phyloP scores from a whole-genome alignment of 2,329 filamentous ascomycete genomes.

The Ambrosiella beaveri region DNA sequence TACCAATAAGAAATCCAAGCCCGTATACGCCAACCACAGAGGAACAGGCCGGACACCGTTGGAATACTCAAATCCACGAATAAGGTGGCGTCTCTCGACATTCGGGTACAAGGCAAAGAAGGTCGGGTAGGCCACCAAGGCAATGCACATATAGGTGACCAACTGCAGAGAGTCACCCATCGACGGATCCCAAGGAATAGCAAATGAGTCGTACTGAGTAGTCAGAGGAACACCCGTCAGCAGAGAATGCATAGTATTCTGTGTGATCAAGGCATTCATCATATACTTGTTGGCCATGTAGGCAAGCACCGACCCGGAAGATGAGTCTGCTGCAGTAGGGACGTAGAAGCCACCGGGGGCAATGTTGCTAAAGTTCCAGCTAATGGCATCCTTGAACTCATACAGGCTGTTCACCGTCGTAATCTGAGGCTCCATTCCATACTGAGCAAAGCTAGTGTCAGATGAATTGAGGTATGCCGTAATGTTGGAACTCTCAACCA shows the following conservation, averaged over 20 bases:
- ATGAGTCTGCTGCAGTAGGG: slow-evolving; percentile 30
- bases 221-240: slow-evolving; percentile 51
- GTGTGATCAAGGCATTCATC: slow-evolving; percentile 40
- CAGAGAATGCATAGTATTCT: slow-evolving; percentile 49
- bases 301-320: slow-evolving; percentile 45
- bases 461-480: slow-evolving; percentile 6
- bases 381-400: slow-evolving; percentile 51
- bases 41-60: slow-evolving; percentile 73
- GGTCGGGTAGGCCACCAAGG: slow-evolving; percentile 60
- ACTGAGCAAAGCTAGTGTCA: slow-evolving; percentile 6
- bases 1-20: slow-evolving; percentile 65
- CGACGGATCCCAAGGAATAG: slow-evolving; percentile 50
- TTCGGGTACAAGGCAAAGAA: slow-evolving; percentile 84
- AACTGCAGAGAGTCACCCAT: slow-evolving; percentile 62
- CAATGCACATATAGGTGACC: slow-evolving; percentile 65
- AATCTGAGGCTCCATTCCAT: slow-evolving; percentile 4
- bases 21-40: slow-evolving; percentile 67
- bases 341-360: slow-evolving; percentile 70
- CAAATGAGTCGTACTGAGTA: slow-evolving; percentile 59
- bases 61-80: slow-evolving; percentile 75
- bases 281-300: slow-evolving; percentile 49
- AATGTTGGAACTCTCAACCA: slow-evolving; percentile 2
- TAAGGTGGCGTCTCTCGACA: slow-evolving; percentile 60
- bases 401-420: slow-evolving; percentile 39
- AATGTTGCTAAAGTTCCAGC: slow-evolving; percentile 45